Evolutionary conservation across 1,139 yeast genomes (phyloP), one percentile per base, ranked within the genome.

Genomic region (Yarrowia galli): DNA sequence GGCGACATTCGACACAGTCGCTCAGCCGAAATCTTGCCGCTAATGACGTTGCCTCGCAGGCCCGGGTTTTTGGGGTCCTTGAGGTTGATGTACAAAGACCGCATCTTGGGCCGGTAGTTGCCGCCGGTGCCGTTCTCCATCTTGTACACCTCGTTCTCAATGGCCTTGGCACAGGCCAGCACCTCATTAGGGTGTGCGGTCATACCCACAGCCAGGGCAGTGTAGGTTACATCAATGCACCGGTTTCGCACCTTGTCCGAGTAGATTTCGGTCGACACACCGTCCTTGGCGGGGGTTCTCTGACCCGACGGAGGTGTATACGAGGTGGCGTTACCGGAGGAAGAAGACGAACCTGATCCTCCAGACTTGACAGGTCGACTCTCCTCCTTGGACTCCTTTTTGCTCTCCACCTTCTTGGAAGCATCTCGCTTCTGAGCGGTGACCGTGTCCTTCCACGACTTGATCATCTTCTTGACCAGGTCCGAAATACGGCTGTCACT

Each of bases 51-150:
- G 48, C 81, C 82, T 72, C 98, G 85, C 70, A 95, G 83, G 71
- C 89, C 92, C 3, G 97, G 97, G 76, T 95, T 95, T 76, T 90
- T 89, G 76, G 90, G 91, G 75, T 95, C 95, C 75, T 96, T 87
- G 71, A 95, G 83, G 76, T 93, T 92, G 85, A 92, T 87, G 68
- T 89, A 90, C 71, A 91, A 84, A 2, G 96, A 88, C 72, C 98
- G 83, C 82, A 92, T 86, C 76, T 90, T 91, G 25, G 65, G 45
- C 2, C 68, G 64, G 42, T 65, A 56, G 35, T 65, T 65, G 46
- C 23, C 23, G 81, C 72, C 84, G 76, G 79, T 84, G 78, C 77
- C 85, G 68, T 74, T 85, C 74, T 87, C 91, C 56, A 83, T 79
- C 70, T 82, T 81, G 76, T 81, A 89, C 58, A 91, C 93, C 67